Evolutionary conservation across 495 filamentous ascomycete genomes (phyloP).

Genomic region (Coniosporium apollinis): DNA sequence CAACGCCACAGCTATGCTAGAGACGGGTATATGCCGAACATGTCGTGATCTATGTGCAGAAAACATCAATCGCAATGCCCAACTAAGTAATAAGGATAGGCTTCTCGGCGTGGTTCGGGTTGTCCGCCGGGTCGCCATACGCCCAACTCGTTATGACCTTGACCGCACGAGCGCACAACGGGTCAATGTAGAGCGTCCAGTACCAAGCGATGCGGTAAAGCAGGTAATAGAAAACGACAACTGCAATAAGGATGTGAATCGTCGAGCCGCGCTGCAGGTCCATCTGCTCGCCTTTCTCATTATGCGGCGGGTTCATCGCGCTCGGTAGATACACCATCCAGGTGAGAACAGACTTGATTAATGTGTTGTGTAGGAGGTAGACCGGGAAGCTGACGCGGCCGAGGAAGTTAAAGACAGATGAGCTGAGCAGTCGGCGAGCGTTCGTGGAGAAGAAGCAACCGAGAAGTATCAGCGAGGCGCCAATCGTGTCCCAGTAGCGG

Average conservation of each 20-base stretch:
- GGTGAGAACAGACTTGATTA: slow-evolving; percentile 16
- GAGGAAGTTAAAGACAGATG: slow-evolving; percentile 16
- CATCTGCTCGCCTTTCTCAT: slow-evolving; percentile 16
- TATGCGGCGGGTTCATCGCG: slow-evolving; percentile 12
- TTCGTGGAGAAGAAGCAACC: slow-evolving; percentile 15
- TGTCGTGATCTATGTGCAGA: no score
- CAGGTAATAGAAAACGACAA: slow-evolving; percentile 14
- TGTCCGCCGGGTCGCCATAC: no score
- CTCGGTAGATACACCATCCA: slow-evolving; percentile 17
- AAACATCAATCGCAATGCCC: no score
- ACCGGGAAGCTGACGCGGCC: slow-evolving; percentile 18
- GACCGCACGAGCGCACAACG: slow-evolving; percentile 9
- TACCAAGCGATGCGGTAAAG: slow-evolving; percentile 12
- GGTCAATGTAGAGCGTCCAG: slow-evolving; percentile 14
- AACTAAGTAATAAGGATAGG: no score
- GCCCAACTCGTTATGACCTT: no score
- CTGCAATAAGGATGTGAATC: slow-evolving; percentile 11
- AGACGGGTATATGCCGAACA: no score
- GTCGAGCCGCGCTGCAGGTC: slow-evolving; percentile 14
- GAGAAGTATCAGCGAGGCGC: slow-evolving; percentile 11
- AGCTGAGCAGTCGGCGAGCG: slow-evolving; percentile 14
- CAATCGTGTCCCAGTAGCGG: slow-evolving; percentile 16
- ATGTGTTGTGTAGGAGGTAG: slow-evolving; percentile 7
- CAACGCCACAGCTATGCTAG: no score
- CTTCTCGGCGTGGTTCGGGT: no score